These are phyloP conservation scores for Pittosporum tobira DNA, from an alignment of 129 eudicot species.

Conservation along the genomic window DNA sequence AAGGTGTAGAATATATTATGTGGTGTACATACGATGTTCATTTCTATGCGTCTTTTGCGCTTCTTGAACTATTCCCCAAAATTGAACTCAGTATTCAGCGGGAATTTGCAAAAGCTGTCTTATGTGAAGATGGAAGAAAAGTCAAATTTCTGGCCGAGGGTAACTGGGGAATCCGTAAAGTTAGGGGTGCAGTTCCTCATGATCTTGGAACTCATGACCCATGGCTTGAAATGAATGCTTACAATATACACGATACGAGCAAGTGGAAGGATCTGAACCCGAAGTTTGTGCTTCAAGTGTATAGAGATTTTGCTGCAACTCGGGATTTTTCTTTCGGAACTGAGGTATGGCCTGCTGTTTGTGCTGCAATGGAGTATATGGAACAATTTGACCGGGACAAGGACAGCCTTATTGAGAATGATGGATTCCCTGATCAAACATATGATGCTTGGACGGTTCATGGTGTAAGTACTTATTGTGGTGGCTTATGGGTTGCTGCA, in stretches of 20 bases:
- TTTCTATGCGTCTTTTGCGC: conserved; percentile 95
- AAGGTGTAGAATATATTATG: conserved; percentile 94
- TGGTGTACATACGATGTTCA: conserved; percentile 99
- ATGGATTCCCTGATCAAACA: conserved; percentile 95
- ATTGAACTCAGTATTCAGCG: conserved; percentile 97
- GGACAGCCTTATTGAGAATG: conserved; percentile 78
- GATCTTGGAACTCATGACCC: conserved; percentile 99
- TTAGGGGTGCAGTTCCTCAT: conserved; percentile 90
- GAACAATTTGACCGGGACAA: conserved; percentile 77
- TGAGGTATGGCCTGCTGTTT: conserved; percentile 93
- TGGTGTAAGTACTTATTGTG: conserved; percentile 91
- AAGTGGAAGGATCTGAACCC: conserved; percentile 96
- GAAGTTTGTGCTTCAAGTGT: conserved; percentile 90
- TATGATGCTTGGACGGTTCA: conserved; percentile 98
- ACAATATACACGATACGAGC: conserved; percentile 91
- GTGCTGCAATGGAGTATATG: conserved; percentile 95
- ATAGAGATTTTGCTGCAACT: conserved; percentile 83
- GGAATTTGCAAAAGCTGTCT: conserved; percentile 84
- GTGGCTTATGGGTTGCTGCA: conserved; percentile 86
- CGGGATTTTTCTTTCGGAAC: conserved; percentile 79
- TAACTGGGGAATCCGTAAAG: conserved; percentile 79
- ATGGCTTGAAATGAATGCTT: conserved; percentile 99
- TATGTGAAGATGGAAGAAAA: conserved; percentile 69
- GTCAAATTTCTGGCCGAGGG: conserved; percentile 89
- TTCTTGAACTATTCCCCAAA: conserved; percentile 89